Evolutionary conservation across 2,329 filamentous ascomycete species (phyloP), one percentile per base, ranked within the genome.

Genomic region (Xylaria hypoxylon): DNA sequence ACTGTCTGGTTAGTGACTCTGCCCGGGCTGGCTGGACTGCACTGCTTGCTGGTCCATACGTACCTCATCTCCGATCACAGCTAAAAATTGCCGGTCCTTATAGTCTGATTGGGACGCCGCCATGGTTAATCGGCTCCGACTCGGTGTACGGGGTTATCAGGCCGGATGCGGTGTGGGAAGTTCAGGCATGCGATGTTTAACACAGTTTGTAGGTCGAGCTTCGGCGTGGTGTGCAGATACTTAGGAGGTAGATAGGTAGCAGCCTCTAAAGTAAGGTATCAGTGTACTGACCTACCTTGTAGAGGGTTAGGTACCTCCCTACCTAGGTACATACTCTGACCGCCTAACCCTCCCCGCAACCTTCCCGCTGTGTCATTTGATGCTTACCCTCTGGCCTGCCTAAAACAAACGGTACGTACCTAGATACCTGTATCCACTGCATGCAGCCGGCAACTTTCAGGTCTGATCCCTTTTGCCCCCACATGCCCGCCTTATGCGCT

Each of bases 41-140:
- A 38, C 48, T 24, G 40, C 38, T 5, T 26, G 47, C 15, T 47
- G n/a, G 26, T 52, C 15, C 17, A 40, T 40, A 62, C 79, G 70
- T 78, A 93, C 96, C 89, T 99, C 96, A 80, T 99, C 96, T 59
- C 96, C 96, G 78, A 99, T 99, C 55, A 99, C 95, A 71, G 96
- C 96, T 65, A 99, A 89, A 78, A 99, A 97, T 82, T 99, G 92
- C 76, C 96, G 89, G 82, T 98, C 94, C 83, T 94, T 90, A 80
- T 85, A 90, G 72, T 89, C 86, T 70, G 85, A 82, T 73, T 86
- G 83, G 52, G 83, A 82, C 65, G 85, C 75, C 83, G 86, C 85
- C 48, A 74, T 77, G 73, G 45, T 61, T 31, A 24, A 44, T 48
- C 51, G 50, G 19, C 47, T 33, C 3, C 44, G 42, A 45, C 33